Conservation (phyloP, 2,329 filamentous ascomycete species). For the Trichophyton rubrum region DNA sequence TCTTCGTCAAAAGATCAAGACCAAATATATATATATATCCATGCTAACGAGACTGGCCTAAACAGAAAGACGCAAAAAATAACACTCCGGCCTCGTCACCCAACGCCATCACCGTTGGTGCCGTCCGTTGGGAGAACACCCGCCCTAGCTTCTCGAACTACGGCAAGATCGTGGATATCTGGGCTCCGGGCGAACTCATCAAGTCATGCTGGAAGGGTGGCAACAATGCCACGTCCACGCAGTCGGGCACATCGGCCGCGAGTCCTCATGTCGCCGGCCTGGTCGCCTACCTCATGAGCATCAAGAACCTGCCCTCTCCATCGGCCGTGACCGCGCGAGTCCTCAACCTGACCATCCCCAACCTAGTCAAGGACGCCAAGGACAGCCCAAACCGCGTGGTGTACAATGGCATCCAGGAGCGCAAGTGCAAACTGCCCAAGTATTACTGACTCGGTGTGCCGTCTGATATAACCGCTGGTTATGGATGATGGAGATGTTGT, state of each 20-base stretch:
- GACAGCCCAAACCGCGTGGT: slow-evolving; percentile 8
- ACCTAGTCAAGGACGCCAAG: slow-evolving; percentile 6
- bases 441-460: not conserved
- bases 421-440: not conserved
- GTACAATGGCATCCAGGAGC: slow-evolving; percentile 10
- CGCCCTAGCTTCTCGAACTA: slow-evolving; percentile 31
- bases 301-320: slow-evolving; percentile 5
- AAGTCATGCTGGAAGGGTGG: slow-evolving; percentile 38
- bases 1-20: not conserved
- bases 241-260: slow-evolving; percentile 27
- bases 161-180: slow-evolving; percentile 41
- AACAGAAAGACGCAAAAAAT: slow-evolving; percentile 18
- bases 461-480: too few species aligned
- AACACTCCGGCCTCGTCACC: slow-evolving; percentile 29
- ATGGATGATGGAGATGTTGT: too few species aligned
- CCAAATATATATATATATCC: not conserved
- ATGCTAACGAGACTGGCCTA: not conserved
- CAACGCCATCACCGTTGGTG: slow-evolving; percentile 31
- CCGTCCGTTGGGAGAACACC: slow-evolving; percentile 22
- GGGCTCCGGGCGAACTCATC: slow-evolving; percentile 44
- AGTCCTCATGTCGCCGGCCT: slow-evolving; percentile 40
- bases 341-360: slow-evolving; percentile 7
- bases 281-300: slow-evolving; percentile 38
- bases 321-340: slow-evolving; percentile 6
- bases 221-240: slow-evolving; percentile 31